Conservation (phyloP, 2,329 filamentous ascomycete species). For the Cladosporium velox region DNA sequence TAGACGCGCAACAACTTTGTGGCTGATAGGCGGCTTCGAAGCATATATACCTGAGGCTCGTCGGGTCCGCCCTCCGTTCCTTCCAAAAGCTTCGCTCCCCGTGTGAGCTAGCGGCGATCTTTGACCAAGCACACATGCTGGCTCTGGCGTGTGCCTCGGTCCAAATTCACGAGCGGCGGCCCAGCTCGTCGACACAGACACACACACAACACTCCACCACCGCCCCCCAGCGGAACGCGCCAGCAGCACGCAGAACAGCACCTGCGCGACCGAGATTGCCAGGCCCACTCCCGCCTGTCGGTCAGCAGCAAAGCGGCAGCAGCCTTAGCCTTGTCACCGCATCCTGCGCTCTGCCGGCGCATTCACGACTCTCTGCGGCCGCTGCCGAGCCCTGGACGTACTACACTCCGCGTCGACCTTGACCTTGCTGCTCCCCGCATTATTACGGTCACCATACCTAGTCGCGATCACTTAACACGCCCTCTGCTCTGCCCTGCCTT, state of each 20-base stretch:
- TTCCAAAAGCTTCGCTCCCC: background rate
- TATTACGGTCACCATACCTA: background rate
- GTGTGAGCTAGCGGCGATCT: background rate
- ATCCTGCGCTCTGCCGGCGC: slow-evolving; percentile 9
- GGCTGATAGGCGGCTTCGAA: background rate
- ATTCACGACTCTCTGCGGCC: background rate
- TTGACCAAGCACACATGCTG: background rate
- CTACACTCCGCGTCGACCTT: slow-evolving; percentile 8
- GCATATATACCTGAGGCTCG: background rate
- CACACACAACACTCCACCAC: slow-evolving; percentile 9
- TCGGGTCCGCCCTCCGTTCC: background rate
- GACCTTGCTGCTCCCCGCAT: slow-evolving; percentile 5
- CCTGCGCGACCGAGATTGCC: background rate
- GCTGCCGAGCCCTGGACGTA: slow-evolving; percentile 6
- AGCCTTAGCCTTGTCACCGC: background rate
- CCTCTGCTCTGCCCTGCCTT: background rate
- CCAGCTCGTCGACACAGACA: slow-evolving; percentile 7
- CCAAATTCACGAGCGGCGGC: background rate
- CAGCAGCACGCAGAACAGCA: background rate
- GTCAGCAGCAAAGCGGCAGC: slow-evolving; percentile 4
- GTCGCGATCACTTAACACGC: background rate
- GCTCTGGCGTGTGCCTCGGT: slow-evolving; percentile 1
- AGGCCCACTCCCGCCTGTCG: background rate
- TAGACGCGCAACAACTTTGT: background rate
- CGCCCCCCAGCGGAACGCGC: slow-evolving; percentile 7